A percentile compares a stretch with the other conserved stretches of the same genome.
These are phyloP conservation scores for Leavenworthia alabamica DNA, from an alignment of 345 rosid species.

Conservation along the genomic window DNA sequence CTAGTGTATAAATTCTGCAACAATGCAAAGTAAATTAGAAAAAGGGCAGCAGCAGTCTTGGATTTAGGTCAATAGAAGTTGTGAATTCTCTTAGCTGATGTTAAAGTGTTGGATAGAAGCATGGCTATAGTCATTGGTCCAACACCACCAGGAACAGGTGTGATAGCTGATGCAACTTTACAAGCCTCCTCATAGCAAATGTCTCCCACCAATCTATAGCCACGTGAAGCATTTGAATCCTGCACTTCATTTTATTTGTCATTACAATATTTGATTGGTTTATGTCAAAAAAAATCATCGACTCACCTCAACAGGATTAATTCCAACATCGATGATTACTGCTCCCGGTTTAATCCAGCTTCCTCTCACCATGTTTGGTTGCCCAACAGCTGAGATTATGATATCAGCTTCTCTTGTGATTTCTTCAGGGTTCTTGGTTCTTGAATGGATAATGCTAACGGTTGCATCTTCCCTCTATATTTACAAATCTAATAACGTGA, in stretches of 20 bases:
- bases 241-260: conserved; percentile 23
- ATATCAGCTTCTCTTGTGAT: conserved; percentile 72
- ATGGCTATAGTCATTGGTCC: conserved; percentile 93
- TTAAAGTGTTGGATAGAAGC: conserved; percentile 81
- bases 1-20: too few relatives aligned
- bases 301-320: conserved; percentile 70
- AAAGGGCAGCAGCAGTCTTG: too few relatives aligned
- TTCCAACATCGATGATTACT: conserved; percentile 83
- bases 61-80: conserved; percentile 36
- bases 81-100: conserved; percentile 59
- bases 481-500: not conserved
- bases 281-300: not conserved
- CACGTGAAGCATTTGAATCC: conserved; percentile 56
- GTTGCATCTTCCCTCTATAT: conserved; percentile 79
- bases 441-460: conserved; percentile 63
- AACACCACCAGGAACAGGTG: conserved; percentile 89
- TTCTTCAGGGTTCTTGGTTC: conserved; percentile 72
- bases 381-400: conserved; percentile 71
- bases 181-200: conserved; percentile 74
- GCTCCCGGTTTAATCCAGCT: conserved; percentile 92
- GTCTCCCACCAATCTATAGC: conserved; percentile 73
- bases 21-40: too few relatives aligned
- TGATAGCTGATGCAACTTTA: conserved; percentile 64
- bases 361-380: conserved; percentile 74
- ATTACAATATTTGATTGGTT: not conserved